A percentile compares a stretch with the other conserved stretches of the same genome.
Conservation (phyloP, 768 basidiomycete species). For the Boletus reticulatus region DNA sequence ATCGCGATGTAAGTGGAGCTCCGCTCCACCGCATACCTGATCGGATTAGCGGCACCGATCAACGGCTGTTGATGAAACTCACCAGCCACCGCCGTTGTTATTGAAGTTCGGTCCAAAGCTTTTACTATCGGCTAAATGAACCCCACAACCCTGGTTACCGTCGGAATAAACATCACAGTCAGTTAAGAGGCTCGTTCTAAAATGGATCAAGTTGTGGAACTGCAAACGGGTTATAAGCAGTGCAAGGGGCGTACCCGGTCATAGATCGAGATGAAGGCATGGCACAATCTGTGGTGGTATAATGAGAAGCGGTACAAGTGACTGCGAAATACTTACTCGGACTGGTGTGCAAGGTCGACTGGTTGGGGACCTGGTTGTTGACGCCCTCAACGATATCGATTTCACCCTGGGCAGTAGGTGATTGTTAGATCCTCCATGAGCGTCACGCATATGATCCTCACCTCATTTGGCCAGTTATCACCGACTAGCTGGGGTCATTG, state of each 20-base stretch:
- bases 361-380: conserved; percentile 30
- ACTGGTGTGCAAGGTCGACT: conserved; percentile 31
- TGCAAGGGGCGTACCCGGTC: conserved; percentile 29
- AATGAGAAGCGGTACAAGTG: neutral
- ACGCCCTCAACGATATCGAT: conserved; percentile 35
- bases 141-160: conserved; percentile 33
- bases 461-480: conserved; percentile 24
- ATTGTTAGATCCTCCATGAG: neutral
- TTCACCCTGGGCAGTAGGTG: conserved; percentile 20
- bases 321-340: conserved; percentile 10
- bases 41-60: neutral
- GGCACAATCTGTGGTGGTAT: conserved; percentile 23
- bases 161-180: conserved; percentile 28
- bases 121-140: conserved; percentile 17
- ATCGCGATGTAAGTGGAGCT: conserved; percentile 31
- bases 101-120: conserved; percentile 39
- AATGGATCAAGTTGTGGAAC: neutral
- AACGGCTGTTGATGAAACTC: neutral
- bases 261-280: conserved; percentile 28
- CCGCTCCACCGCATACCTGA: conserved; percentile 37
- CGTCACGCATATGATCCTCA: neutral
- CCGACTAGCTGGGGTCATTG: conserved; percentile 23
- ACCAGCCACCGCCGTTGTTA: conserved; percentile 37
- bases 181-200: conserved; percentile 12
- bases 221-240: neutral